Base-by-base conservation (phyloP, 1,139 yeast genomes). In the Candida sanyaensis region DNA sequence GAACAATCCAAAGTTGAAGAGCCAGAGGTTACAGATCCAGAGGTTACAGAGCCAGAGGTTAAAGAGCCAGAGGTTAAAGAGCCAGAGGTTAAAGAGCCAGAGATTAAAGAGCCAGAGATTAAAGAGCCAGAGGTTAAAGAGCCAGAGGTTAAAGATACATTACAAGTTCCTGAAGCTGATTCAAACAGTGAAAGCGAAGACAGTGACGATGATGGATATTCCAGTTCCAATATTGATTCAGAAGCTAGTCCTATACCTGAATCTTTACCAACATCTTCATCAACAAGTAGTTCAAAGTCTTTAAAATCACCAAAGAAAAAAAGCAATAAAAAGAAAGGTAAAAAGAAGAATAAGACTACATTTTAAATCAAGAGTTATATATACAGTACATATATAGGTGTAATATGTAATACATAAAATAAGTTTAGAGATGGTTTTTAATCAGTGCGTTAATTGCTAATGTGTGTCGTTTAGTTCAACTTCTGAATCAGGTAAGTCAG, bases 271-370 rank as follows among this genome's bases (percentile, higher is more conserved):
- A 34, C 32, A 5, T 34, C 29, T 8, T 5, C 44, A 5, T 31
- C 37, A 10, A 8, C 11, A n/a, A 2, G 21, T 17, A 17, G 3
- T 17, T 17, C 43, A 36, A 9, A 23, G 5, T 31, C 33, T n/a
- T 30, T 43, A 9, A 27, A 28, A 29, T 29, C 42, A 21, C 47
- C 50, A 10, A 43, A 37, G 28, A 42, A 45, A 42, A 45, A 48
- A 7, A 37, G 11, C 27, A 36, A 37, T 13, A 48, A 43, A 17
- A 45, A 48, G 28, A 41, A 43, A 6, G 43, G 43, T 5, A 38
- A 38, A 34, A 38, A 38, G 29, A 38, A 37, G 41, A 37, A 13
- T 9, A 26, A 37, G 27, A 27, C 41, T 21, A 38, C 41, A 9
- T 38, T 38, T 29, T 38, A 38, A 17, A 17, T 17, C 21, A 29